Evolutionary conservation across 2,329 filamentous ascomycete genomes (phyloP).

Genomic region (Tricladium varicosporioides): DNA sequence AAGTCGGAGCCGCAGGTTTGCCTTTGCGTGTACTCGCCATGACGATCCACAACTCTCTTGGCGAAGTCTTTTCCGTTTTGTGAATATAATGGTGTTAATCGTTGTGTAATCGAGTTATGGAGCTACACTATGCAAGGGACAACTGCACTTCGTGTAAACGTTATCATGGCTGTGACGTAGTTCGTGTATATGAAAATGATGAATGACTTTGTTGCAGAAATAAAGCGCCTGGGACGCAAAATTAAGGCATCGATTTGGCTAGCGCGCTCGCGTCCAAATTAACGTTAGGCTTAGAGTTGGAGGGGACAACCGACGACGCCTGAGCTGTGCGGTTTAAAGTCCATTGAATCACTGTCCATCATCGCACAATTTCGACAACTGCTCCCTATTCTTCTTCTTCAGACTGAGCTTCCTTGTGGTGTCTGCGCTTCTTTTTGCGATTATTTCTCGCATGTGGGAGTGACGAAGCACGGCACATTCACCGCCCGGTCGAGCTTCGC

Average conservation of each 20-base stretch:
- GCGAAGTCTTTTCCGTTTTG: no score
- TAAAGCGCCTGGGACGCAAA: neutral
- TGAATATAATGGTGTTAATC: no score
- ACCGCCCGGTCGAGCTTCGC: conserved; percentile 1
- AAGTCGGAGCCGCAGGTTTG: conserved; percentile 39
- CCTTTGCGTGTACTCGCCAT: neutral
- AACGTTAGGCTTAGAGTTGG: neutral
- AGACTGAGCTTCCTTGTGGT: neutral
- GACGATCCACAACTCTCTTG: neutral
- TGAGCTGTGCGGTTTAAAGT: neutral
- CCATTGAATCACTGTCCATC: conserved; percentile 15
- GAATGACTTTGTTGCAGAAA: neutral
- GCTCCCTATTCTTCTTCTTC: neutral
- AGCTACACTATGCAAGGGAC: no score
- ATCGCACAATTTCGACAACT: conserved; percentile 2
- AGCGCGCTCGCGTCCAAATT: conserved; percentile 1
- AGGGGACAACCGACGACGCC: neutral
- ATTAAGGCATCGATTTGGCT: neutral
- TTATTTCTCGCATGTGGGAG: neutral
- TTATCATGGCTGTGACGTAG: no score
- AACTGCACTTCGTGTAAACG: no score
- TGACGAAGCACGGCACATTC: neutral
- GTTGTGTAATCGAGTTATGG: no score
- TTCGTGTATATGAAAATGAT: no score
- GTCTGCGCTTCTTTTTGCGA: neutral